A percentile compares a stretch with the other conserved stretches of the same genome.
These are phyloP conservation scores for Isoetes taiwanensis DNA, from an alignment of 75 land plant genomes.

Conservation along the genomic window DNA sequence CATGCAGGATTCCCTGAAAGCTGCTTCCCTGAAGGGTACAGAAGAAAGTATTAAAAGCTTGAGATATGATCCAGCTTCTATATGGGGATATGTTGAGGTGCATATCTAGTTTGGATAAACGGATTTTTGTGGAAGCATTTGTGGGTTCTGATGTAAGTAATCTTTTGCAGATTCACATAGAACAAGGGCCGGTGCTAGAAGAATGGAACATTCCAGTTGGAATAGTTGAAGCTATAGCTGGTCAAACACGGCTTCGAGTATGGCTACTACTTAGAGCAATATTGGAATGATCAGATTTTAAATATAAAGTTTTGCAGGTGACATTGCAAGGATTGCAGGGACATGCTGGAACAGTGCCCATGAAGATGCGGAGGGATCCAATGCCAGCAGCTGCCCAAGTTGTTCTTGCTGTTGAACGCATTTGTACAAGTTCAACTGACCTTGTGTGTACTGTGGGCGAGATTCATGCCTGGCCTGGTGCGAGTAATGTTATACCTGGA, in stretches of 20 bases:
- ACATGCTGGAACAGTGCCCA: conserved; percentile 99
- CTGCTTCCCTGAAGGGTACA: conserved; percentile 31
- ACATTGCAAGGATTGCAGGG: conserved; percentile 83
- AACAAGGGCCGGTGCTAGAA: conserved; percentile 99
- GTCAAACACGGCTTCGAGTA: conserved; percentile 82
- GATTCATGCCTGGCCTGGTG: conserved; percentile 85
- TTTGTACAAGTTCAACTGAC: conserved; percentile 35
- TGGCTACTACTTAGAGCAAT: no score
- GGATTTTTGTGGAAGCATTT: neutral
- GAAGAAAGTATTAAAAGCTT: conserved; percentile 41
- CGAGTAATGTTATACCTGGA: conserved; percentile 99
- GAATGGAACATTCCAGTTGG: conserved; percentile 62
- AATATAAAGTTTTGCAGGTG: no score
- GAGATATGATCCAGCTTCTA: conserved; percentile 61
- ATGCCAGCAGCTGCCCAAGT: conserved; percentile 91
- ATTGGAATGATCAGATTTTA: neutral
- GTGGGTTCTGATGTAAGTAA: neutral
- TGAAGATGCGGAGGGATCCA: conserved; percentile 88
- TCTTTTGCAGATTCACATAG: conserved; percentile 77
- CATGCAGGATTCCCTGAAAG: conserved; percentile 47
- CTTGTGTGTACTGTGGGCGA: conserved; percentile 98
- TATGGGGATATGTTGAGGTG: conserved; percentile 97
- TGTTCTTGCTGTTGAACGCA: conserved; percentile 56
- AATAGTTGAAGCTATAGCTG: conserved; percentile 86
- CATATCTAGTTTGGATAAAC: neutral